Conservation (phyloP, 345 rosid species). For the Bruguiera gymnorhiza region DNA sequence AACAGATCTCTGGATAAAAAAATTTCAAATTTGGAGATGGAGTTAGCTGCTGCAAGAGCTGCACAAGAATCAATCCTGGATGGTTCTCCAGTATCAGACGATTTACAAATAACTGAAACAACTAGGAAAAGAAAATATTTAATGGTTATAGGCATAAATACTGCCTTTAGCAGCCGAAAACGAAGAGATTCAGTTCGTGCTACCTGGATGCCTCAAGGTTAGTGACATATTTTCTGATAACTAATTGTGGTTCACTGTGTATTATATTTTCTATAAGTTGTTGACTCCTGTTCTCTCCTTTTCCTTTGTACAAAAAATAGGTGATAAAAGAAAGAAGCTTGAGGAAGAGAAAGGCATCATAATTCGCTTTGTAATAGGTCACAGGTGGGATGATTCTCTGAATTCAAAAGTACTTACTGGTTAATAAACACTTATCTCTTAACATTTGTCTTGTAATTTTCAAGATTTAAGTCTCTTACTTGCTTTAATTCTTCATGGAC, state of each 20-base stretch:
- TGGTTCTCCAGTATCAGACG: constrained; percentile 75
- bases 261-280: background rate
- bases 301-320: constrained; percentile 31
- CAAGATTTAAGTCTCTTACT: background rate
- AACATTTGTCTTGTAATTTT: background rate
- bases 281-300: background rate
- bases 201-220: constrained; percentile 99
- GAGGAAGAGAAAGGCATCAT: constrained; percentile 98
- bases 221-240: constrained; percentile 7
- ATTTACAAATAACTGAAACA: constrained; percentile 44
- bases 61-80: constrained; percentile 76
- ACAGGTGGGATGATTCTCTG: constrained; percentile 51
- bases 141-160: constrained; percentile 89
- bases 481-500: too few relatives aligned
- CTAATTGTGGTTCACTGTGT: background rate
- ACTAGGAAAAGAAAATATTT: constrained; percentile 60
- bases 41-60: constrained; percentile 77
- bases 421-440: background rate
- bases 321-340: constrained; percentile 77
- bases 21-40: constrained; percentile 77
- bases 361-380: constrained; percentile 94
- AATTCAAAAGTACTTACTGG: constrained; percentile 2
- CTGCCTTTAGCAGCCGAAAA: constrained; percentile 95
- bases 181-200: constrained; percentile 93
- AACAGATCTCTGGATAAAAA: constrained; percentile 74